Evolutionary conservation across 139 green algal genomes (phyloP).

Genomic region (Desmodesmus armatus): DNA sequence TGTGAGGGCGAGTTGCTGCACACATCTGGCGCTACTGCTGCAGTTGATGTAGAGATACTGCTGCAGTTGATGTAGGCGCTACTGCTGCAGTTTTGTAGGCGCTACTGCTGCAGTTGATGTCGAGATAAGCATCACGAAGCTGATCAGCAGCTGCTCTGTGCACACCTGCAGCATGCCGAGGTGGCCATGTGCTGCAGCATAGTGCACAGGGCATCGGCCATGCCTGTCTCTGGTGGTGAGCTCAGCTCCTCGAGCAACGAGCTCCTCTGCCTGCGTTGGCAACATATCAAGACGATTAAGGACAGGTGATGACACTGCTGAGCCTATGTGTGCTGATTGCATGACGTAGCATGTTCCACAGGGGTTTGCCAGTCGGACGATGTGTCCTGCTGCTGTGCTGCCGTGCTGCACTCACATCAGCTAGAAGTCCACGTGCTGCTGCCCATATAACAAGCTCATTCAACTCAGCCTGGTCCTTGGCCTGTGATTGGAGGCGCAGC

Average conservation of each 20-base stretch:
- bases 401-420: conserved; percentile 66
- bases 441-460: conserved; percentile 80
- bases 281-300: too few relatives aligned
- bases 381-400: background rate
- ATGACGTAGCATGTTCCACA: background rate
- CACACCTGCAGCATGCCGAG: conserved; percentile 65
- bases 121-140: background rate
- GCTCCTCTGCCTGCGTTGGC: conserved; percentile 61
- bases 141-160: conserved; percentile 66
- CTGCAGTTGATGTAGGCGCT: too few relatives aligned
- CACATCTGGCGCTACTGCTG: too few relatives aligned
- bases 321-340: conserved; percentile 9
- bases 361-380: background rate
- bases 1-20: too few relatives aligned
- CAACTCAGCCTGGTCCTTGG: conserved; percentile 51
- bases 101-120: too few relatives aligned
- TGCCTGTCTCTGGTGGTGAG: conserved; percentile 68
- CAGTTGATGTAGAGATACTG: too few relatives aligned
- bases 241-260: conserved; percentile 70
- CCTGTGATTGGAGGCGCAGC: conserved; percentile 19
- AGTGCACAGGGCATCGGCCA: conserved; percentile 66
- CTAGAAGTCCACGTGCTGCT: conserved; percentile 64
- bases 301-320: too few relatives aligned
- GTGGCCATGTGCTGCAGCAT: conserved; percentile 71
- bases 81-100: too few relatives aligned